These are phyloP conservation scores for Sugiyamaella americana DNA, from an alignment of 805 yeast species.

Conservation along the genomic window DNA sequence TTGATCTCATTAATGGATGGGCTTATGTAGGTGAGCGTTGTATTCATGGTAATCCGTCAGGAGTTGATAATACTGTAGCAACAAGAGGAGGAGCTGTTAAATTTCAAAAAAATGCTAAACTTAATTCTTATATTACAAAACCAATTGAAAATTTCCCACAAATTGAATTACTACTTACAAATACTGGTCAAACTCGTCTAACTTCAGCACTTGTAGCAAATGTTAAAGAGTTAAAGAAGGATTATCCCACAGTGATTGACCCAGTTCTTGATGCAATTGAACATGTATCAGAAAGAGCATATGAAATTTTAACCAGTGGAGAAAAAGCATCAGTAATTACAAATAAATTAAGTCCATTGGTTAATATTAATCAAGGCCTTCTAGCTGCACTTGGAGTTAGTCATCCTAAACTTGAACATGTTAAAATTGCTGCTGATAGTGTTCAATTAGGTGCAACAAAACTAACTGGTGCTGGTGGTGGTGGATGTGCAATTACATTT, in stretches of 20 bases:
- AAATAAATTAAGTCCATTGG: conserved; percentile 48
- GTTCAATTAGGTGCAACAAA: conserved; percentile 76
- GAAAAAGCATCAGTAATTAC: conserved; percentile 26
- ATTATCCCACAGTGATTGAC: conserved; percentile 49
- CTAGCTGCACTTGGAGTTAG: conserved; percentile 83
- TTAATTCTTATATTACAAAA: conserved; percentile 47
- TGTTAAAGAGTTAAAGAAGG: conserved; percentile 52
- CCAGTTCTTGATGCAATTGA: conserved; percentile 73
- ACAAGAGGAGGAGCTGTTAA: conserved; percentile 93
- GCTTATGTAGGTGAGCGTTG: conserved; percentile 91
- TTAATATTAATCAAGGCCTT: conserved; percentile 81
- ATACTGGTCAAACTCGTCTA: conserved; percentile 80
- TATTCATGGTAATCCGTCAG: conserved; percentile 94
- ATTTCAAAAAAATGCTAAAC: conserved; percentile 81
- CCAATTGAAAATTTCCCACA: conserved; percentile 70
- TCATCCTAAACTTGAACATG: conserved; percentile 81
- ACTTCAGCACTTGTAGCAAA: conserved; percentile 78
- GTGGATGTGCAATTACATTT: conserved; percentile 94
- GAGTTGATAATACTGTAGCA: conserved; percentile 94
- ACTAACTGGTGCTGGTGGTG: conserved; percentile 98
- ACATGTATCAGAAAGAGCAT: conserved; percentile 64
- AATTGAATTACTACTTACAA: conserved; percentile 66
- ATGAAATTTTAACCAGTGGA: conserved; percentile 44
- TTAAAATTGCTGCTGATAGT: conserved; percentile 60
- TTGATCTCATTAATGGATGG: conserved; percentile 66